Evolutionary conservation across 257 asterid genomes (phyloP).

Genomic region (Mentha longifolia): DNA sequence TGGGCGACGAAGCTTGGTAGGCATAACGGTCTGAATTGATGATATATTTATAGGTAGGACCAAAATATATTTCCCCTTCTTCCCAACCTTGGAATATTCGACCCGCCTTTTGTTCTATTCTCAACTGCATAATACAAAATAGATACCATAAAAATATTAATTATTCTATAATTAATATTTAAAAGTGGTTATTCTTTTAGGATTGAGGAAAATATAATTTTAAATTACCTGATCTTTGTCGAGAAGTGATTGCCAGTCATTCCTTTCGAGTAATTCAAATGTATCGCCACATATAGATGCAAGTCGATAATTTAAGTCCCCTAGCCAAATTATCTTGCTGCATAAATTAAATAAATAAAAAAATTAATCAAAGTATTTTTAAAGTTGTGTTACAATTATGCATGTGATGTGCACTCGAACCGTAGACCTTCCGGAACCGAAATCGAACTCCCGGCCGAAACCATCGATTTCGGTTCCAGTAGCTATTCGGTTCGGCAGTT

Average conservation of each 20-base stretch:
- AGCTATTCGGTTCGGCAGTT: too few species aligned
- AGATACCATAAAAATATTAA: too few species aligned
- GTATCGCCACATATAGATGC: constrained; percentile 44
- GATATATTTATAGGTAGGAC: constrained; percentile 85
- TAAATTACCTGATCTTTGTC: constrained; percentile 71
- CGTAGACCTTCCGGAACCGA: too few species aligned
- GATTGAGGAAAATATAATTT: too few species aligned
- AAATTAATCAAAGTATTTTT: neutral
- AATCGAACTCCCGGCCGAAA: too few species aligned
- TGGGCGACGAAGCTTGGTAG: constrained; percentile 56
- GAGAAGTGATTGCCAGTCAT: constrained; percentile 70
- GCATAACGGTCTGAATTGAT: constrained; percentile 65
- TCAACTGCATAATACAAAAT: constrained; percentile 32
- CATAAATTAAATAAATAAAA: neutral
- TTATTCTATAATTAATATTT: too few species aligned
- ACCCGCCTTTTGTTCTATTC: constrained; percentile 69
- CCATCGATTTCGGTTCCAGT: too few species aligned
- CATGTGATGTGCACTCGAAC: too few species aligned
- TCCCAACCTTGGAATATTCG: constrained; percentile 78
- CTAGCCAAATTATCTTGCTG: constrained; percentile 88
- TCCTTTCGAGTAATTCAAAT: constrained; percentile 51
- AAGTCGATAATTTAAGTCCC: constrained; percentile 89
- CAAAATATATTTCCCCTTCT: constrained; percentile 81
- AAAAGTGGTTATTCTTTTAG: too few species aligned
- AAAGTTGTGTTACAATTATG: neutral